Evolutionary conservation across 192 early-diverging fungal species (phyloP).

Genomic region (Lunasporangiospora selenospora): DNA sequence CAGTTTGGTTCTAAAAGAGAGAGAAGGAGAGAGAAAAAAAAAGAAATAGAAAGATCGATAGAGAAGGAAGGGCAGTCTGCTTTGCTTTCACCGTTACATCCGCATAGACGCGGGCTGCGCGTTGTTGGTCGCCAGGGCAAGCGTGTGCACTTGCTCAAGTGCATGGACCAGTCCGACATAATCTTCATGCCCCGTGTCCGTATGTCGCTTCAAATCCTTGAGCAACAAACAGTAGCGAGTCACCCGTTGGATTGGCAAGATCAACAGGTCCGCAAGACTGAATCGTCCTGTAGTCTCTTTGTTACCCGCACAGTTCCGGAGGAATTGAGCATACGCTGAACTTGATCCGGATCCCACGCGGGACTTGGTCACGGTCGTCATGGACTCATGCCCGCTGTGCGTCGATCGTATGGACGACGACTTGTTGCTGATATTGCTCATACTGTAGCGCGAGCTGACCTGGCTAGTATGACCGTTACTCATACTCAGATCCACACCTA

Average conservation of each 20-base stretch:
- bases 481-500: background rate
- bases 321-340: constrained; percentile 10
- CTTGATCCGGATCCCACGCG: too few relatives aligned
- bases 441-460: too few relatives aligned
- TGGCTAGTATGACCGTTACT: too few relatives aligned
- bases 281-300: constrained; percentile 63
- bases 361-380: too few relatives aligned
- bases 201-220: constrained; percentile 52
- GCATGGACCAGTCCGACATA: constrained; percentile 46
- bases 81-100: too few relatives aligned
- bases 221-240: constrained; percentile 79
- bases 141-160: constrained; percentile 37
- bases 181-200: constrained; percentile 21
- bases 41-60: constrained; percentile 3
- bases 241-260: constrained; percentile 82
- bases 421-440: too few relatives aligned
- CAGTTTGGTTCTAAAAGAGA: background rate
- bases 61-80: background rate
- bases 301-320: constrained; percentile 48
- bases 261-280: constrained; percentile 73
- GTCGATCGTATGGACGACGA: too few relatives aligned
- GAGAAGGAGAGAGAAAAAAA: background rate
- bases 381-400: too few relatives aligned
- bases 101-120: constrained; percentile 28
- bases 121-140: constrained; percentile 43